Base-by-base conservation (phyloP, 495 filamentous ascomycete species). In the Lepraria neglecta region DNA sequence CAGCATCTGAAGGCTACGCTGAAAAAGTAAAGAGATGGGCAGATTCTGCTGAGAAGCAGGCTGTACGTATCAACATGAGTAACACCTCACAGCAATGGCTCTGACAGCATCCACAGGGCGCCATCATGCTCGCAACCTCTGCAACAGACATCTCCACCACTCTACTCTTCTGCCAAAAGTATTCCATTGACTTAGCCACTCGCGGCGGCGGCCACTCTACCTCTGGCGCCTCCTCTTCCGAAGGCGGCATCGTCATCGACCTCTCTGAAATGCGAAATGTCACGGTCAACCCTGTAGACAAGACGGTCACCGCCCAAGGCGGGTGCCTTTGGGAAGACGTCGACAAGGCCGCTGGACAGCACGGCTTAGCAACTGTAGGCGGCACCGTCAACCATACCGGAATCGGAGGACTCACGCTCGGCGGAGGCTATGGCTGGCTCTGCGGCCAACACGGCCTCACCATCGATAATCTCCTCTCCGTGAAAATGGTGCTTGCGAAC, bases 371-470 rank as follows among this genome's bases (percentile, higher is more conserved):
- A 11, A 77, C 76, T 12, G 82, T 85, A 5, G 83, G 82, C 5
- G 83, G 83, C 6, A 84, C 81, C 0, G 81, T 84, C 19, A 82
- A 82, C 64, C 76, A 82, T 59, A 82, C 79, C 27, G 82, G 84
- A 31, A 76, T 85, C 27, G 82, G 81, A 3, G 83, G 84, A 6
- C 67, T 84, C 30, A 83, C 80, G 0, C 71, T 86, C 2, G 81
- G 82, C 6, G 82, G 82, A 0, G 82, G 83, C 4, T 80, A 82
- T 64, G 82, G 82, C 28, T 78, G 74, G 70, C 70, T 85, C 10
- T 74, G 71, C 50, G 76, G 76, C 2, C 61, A 70, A 33, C 70
- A 82, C 60, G 82, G 82, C 14, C 72, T 82, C 12, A 74, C 73
- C 0, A 77, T 82, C 61, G 82, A 84, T 70, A 79, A 77, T 61